A percentile compares a stretch with the other conserved stretches of the same genome.
These are phyloP conservation scores for Brasenia schreberi DNA, from an alignment of 164 flowering plant genomes.

Conservation along the genomic window DNA sequence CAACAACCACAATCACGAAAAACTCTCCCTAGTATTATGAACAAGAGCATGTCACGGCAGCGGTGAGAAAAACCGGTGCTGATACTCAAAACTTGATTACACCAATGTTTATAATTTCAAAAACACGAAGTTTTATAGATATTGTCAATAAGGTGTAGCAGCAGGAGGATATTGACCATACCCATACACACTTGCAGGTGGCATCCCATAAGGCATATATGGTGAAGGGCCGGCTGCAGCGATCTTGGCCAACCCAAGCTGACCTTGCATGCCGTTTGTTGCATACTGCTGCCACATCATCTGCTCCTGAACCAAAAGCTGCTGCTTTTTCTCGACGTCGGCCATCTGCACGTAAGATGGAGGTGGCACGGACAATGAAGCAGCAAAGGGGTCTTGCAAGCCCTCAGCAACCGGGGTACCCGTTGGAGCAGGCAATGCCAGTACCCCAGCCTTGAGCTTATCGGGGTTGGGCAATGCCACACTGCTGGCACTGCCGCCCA, in stretches of 20 bases:
- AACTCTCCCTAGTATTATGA: neutral
- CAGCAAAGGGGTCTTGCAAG: constrained; percentile 54
- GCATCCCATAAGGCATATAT: constrained; percentile 2
- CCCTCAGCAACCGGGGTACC: neutral
- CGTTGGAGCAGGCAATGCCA: neutral
- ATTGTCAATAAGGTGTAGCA: neutral
- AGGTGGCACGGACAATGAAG: constrained; percentile 51
- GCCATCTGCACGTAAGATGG: constrained; percentile 74
- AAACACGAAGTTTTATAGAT: neutral
- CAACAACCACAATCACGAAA: neutral
- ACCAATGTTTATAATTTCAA: neutral
- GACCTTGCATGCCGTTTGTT: constrained; percentile 67
- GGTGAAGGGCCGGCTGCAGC: neutral
- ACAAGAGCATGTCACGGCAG: neutral
- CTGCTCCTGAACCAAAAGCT: constrained; percentile 52
- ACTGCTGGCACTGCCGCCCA: constrained; percentile 65
- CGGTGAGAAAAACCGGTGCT: neutral
- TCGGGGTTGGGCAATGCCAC: constrained; percentile 25
- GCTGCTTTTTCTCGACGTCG: constrained; percentile 73
- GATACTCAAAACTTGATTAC: neutral
- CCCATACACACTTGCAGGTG: neutral
- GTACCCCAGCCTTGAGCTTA: neutral
- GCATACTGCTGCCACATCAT: constrained; percentile 59
- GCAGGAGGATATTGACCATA: neutral
- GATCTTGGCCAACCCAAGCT: constrained; percentile 34